These are phyloP conservation scores for Lachancea sp. DNA, from an alignment of 805 yeast species.

Conservation along the genomic window DNA sequence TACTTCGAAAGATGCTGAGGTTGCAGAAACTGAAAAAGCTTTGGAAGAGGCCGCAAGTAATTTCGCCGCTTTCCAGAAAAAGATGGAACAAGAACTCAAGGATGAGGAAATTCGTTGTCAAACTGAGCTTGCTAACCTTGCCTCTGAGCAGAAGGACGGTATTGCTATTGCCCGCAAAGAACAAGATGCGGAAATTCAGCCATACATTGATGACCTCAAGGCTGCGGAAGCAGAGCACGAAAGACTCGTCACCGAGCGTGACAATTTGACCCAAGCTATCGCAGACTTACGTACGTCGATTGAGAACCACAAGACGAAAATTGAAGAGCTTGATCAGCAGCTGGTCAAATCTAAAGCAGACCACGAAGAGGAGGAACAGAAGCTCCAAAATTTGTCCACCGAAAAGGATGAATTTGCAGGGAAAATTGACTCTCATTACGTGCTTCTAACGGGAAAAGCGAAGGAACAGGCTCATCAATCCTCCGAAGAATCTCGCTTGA, in stretches of 20 bases:
- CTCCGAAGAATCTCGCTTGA: conserved; percentile 31
- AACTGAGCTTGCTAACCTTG: conserved; percentile 25
- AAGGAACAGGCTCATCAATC: conserved; percentile 33
- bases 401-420: conserved; percentile 28
- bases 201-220: conserved; percentile 38
- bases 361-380: conserved; percentile 30
- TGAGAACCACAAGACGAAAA: conserved; percentile 33
- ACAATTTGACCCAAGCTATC: conserved; percentile 37
- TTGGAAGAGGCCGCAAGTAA: conserved; percentile 35
- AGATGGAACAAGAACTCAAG: conserved; percentile 36
- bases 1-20: conserved; percentile 33
- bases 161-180: conserved; percentile 27
- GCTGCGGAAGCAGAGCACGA: conserved; percentile 34
- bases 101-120: conserved; percentile 18
- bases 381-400: conserved; percentile 28
- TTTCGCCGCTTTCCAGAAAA: conserved; percentile 35
- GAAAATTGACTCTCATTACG: conserved; percentile 18
- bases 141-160: conserved; percentile 26
- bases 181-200: conserved; percentile 35
- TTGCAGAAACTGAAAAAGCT: conserved; percentile 34
- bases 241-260: conserved; percentile 32
- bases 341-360: conserved; percentile 25
- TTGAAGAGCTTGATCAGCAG: conserved; percentile 30
- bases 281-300: conserved; percentile 33
- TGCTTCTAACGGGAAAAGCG: conserved; percentile 30